Evolutionary conservation across 129 eudicot species (phyloP).

Genomic region (Ambrosia trifida): DNA sequence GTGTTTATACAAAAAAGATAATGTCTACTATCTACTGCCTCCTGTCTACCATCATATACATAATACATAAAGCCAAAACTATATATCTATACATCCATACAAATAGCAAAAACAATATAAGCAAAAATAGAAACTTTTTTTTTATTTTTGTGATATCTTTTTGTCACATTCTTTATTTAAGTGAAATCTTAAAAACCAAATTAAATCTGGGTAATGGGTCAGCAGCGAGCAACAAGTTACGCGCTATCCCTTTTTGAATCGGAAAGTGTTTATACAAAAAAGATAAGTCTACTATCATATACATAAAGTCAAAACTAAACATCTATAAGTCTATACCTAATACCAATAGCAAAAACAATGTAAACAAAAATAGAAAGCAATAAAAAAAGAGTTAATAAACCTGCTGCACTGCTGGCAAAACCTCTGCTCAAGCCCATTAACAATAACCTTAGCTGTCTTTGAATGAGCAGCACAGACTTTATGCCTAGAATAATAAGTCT

Average conservation of each 20-base stretch:
- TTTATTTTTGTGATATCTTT: too few species aligned
- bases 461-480: constrained; percentile 91
- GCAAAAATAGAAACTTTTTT: background rate
- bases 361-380: background rate
- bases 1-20: background rate
- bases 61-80: background rate
- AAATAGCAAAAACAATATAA: background rate
- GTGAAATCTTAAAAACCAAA: too few species aligned
- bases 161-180: too few species aligned
- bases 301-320: too few species aligned
- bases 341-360: background rate
- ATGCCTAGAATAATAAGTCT: constrained; percentile 85
- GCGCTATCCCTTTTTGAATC: too few species aligned
- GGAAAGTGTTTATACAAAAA: too few species aligned
- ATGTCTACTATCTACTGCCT: background rate
- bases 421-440: constrained; percentile 82
- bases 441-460: constrained; percentile 69
- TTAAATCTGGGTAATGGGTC: too few species aligned
- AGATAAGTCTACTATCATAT: too few species aligned
- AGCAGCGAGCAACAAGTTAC: too few species aligned
- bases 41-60: background rate
- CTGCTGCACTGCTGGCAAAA: constrained; percentile 99
- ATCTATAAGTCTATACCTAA: background rate
- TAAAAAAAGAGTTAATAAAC: constrained; percentile 27
- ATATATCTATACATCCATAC: background rate